Evolutionary conservation across 148 eudicot species (phyloP).

Genomic region (Gaultheria prostrata): DNA sequence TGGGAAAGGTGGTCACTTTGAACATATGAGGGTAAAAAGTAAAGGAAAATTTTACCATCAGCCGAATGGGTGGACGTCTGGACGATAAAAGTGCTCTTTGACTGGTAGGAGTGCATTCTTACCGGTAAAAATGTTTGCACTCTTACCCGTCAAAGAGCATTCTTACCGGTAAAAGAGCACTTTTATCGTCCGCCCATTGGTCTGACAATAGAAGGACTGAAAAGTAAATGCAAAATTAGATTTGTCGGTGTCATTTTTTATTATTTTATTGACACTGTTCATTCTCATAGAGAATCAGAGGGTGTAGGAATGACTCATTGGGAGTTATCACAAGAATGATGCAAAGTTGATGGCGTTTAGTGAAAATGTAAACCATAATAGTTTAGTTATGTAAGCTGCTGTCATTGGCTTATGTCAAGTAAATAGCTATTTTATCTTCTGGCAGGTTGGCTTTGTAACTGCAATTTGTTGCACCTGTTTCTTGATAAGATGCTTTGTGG

Average conservation of each 20-base stretch:
- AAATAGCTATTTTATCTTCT: neutral
- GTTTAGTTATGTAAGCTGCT: neutral
- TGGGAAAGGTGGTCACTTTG: neutral
- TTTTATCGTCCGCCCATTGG: no score
- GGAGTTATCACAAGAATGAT: neutral
- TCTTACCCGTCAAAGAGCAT: no score
- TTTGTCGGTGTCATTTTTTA: neutral
- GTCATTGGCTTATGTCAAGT: conserved; percentile 1
- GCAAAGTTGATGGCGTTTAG: neutral
- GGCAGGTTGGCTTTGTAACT: conserved; percentile 63
- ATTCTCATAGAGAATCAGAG: neutral
- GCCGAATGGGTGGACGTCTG: no score
- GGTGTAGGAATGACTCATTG: neutral
- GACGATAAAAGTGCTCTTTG: no score
- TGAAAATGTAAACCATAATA: neutral
- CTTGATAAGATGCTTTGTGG: conserved; percentile 56
- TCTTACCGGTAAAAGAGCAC: no score
- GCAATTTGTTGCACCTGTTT: conserved; percentile 67
- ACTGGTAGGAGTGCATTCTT: no score
- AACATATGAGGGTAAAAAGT: neutral
- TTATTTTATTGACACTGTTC: neutral
- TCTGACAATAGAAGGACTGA: no score
- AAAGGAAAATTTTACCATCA: no score
- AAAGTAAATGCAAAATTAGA: neutral
- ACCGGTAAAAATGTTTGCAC: no score